A percentile compares a stretch with the other conserved stretches of the same genome.
These are phyloP conservation scores for Colletotrichum cordylinicola DNA, from an alignment of 2,329 filamentous ascomycete species.

Conservation along the genomic window DNA sequence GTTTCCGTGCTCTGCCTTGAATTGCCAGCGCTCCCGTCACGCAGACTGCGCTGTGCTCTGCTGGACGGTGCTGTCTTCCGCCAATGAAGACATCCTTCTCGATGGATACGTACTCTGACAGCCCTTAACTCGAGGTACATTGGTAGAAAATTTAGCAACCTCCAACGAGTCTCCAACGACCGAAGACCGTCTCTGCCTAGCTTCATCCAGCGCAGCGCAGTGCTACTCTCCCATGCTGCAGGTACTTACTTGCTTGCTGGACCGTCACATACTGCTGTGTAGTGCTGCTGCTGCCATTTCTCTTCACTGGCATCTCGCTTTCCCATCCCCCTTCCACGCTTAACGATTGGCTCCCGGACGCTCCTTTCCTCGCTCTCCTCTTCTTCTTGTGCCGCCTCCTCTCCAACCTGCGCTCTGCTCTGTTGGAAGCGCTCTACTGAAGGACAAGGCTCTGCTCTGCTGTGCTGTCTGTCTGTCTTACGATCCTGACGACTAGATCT, in stretches of 20 bases:
- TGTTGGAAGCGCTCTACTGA: not conserved
- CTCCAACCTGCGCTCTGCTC: not conserved
- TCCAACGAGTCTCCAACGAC: conserved; percentile 7
- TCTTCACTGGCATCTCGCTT: not conserved
- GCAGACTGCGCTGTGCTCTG: conserved; percentile 8
- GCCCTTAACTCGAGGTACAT: conserved; percentile 7
- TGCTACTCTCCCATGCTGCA: not conserved
- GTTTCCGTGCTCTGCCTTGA: not conserved
- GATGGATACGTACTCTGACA: not conserved
- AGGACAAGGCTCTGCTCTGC: not conserved
- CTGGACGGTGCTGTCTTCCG: conserved; percentile 6
- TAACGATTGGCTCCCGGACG: conserved; percentile 4
- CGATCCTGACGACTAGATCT: not conserved
- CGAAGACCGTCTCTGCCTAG: conserved; percentile 4
- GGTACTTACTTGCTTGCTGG: not conserved
- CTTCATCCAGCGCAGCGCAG: not conserved
- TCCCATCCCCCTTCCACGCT: not conserved
- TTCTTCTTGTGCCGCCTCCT: not conserved
- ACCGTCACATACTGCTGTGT: not conserved
- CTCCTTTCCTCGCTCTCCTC: not conserved
- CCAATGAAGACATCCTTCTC: not conserved
- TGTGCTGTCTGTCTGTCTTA: not conserved
- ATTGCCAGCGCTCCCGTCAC: not conserved
- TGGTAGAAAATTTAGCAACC: not conserved
- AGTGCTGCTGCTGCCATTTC: not conserved